Evolutionary conservation across 202 grass and related monocot species (phyloP).

Genomic region (Zoysia matrella): DNA sequence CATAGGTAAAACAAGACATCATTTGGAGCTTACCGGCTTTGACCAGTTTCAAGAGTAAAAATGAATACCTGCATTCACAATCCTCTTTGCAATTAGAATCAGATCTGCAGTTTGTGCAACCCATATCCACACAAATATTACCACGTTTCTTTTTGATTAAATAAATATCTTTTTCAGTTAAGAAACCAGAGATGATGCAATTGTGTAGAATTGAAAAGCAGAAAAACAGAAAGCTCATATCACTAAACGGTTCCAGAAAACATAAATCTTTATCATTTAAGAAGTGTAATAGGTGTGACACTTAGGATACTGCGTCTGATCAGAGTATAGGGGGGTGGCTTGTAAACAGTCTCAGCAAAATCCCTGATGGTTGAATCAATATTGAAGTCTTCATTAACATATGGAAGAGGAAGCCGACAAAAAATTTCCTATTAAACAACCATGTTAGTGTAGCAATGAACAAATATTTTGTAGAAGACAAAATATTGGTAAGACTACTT

Average conservation of each 20-base stretch:
- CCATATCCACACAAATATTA: conserved; percentile 61
- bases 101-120: conserved; percentile 76
- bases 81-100: conserved; percentile 90
- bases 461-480: conserved; percentile 10
- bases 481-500: conserved; percentile 29
- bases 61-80: conserved; percentile 93
- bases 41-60: conserved; percentile 29
- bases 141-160: conserved; percentile 90
- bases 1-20: neutral
- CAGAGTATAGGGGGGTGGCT: conserved; percentile 69
- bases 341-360: conserved; percentile 57
- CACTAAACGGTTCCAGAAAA: conserved; percentile 7
- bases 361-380: conserved; percentile 65
- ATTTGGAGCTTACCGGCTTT: neutral
- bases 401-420: conserved; percentile 86
- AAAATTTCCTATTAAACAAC: conserved; percentile 77
- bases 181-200: conserved; percentile 33
- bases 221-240: conserved; percentile 11
- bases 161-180: conserved; percentile 87
- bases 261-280: no score
- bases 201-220: conserved; percentile 17
- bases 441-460: conserved; percentile 37
- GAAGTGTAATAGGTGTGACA: neutral
- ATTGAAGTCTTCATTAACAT: conserved; percentile 86
- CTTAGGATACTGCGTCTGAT: conserved; percentile 97